Conservation (phyloP, 352 stramenopile species). For the Phytophthora hibernalis region DNA sequence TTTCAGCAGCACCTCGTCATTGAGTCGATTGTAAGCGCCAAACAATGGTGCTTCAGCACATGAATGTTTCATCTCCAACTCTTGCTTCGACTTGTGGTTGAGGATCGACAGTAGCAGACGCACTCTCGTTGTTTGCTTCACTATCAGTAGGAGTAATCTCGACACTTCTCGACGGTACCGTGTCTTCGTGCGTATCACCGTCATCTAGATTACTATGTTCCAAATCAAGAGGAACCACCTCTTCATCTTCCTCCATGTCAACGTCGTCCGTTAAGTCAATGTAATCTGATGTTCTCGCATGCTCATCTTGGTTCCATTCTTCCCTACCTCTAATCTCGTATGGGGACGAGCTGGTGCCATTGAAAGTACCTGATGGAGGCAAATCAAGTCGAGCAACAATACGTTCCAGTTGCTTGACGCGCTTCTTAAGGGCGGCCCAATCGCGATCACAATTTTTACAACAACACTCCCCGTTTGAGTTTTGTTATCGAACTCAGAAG, state of each 20-base stretch:
- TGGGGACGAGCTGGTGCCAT: background rate
- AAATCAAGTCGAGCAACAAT: constrained; percentile 25
- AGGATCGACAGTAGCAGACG: background rate
- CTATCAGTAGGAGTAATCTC: constrained; percentile 29
- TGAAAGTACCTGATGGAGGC: background rate
- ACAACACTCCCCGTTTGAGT: background rate
- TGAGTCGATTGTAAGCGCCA: constrained; percentile 37
- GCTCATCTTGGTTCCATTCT: background rate
- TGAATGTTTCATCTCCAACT: constrained; percentile 7
- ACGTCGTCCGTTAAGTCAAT: constrained; percentile 35
- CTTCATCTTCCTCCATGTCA: constrained; percentile 1
- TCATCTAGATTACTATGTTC: constrained; percentile 3
- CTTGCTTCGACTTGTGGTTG: background rate
- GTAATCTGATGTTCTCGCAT: background rate
- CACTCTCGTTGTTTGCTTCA: constrained; percentile 12
- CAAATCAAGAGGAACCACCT: background rate
- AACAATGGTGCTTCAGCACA: constrained; percentile 11
- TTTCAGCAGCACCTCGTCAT: constrained; percentile 37
- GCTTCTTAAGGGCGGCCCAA: constrained; percentile 19
- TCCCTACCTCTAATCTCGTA: background rate
- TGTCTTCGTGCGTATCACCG: background rate
- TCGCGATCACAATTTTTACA: constrained; percentile 28
- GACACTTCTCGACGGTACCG: constrained; percentile 6
- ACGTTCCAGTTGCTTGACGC: constrained; percentile 24
- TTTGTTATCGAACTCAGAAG: constrained; percentile 1